These are phyloP conservation scores for Colletotrichum plurivorum DNA, from an alignment of 2,329 filamentous ascomycete genomes.

Conservation along the genomic window DNA sequence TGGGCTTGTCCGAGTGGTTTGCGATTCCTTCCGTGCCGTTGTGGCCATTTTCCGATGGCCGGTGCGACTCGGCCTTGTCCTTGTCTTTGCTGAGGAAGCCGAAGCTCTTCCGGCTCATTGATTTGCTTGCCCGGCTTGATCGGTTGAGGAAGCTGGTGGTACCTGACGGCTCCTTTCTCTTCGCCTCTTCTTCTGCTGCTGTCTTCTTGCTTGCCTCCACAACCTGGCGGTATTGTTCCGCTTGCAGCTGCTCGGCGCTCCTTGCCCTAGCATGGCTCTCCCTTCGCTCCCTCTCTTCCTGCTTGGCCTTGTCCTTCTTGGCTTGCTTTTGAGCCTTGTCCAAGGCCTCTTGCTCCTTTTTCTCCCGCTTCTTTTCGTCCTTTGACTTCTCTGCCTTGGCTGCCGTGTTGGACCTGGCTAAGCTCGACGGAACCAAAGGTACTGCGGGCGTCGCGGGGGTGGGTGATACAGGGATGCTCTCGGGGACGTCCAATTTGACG, in stretches of 20 bases:
- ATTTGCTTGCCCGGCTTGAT: conserved; percentile 81
- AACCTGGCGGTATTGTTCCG: conserved; percentile 73
- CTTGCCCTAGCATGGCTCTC: conserved; percentile 52
- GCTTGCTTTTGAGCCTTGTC: conserved; percentile 63
- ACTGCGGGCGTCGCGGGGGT: conserved; percentile 49
- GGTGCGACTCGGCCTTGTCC: conserved; percentile 45
- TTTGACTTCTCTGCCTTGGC: conserved; percentile 59
- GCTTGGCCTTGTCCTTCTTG: conserved; percentile 62
- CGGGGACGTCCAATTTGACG: conserved; percentile 46
- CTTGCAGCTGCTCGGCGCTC: conserved; percentile 66
- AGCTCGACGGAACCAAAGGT: conserved; percentile 45
- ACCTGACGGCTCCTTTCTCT: conserved; percentile 58
- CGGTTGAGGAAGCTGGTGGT: conserved; percentile 70
- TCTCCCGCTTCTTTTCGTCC: conserved; percentile 75
- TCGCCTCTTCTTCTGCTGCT: conserved; percentile 63
- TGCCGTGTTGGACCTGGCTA: conserved; percentile 42
- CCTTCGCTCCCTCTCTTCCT: conserved; percentile 59
- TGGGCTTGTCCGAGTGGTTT: conserved; percentile 57
- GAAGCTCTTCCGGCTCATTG: conserved; percentile 83
- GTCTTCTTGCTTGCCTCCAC: conserved; percentile 77
- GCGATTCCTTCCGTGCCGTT: conserved; percentile 45
- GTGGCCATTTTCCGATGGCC: conserved; percentile 50
- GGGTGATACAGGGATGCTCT: conserved; percentile 48
- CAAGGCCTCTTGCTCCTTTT: conserved; percentile 75
- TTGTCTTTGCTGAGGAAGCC: conserved; percentile 73